Conservation (phyloP, 495 filamentous ascomycete species). For the Xylaria intraflava region DNA sequence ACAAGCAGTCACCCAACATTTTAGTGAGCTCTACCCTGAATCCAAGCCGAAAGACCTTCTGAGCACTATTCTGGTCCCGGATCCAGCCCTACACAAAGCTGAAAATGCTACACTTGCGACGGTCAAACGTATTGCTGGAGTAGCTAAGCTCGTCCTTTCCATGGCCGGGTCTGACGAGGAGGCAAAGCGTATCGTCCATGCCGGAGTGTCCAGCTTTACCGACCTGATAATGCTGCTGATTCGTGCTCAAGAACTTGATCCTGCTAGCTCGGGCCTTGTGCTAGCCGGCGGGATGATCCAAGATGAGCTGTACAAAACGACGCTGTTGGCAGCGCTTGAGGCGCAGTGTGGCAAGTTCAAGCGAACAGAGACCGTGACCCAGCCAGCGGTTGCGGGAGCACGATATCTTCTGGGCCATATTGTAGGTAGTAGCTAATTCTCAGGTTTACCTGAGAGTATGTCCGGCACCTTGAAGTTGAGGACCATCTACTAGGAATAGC, state of each 20-base stretch:
- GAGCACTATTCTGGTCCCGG: background rate
- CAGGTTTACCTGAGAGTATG: too few species aligned
- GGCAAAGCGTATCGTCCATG: background rate
- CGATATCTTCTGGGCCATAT: background rate
- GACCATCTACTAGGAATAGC: too few species aligned
- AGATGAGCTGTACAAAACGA: background rate
- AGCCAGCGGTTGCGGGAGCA: constrained; percentile 3
- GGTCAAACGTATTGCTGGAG: background rate
- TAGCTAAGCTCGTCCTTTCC: constrained; percentile 5
- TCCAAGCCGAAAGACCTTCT: background rate
- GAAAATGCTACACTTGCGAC: background rate
- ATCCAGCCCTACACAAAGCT: background rate
- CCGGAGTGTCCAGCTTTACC: background rate
- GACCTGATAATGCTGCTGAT: background rate
- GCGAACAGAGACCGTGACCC: background rate
- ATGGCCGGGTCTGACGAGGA: constrained; percentile 1
- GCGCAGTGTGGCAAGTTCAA: background rate
- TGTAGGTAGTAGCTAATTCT: background rate
- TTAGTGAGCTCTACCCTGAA: background rate
- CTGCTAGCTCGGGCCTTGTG: background rate
- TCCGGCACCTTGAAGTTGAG: too few species aligned
- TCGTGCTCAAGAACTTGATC: background rate
- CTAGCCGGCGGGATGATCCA: constrained; percentile 1
- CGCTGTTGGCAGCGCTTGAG: background rate
- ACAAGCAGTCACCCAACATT: background rate